Percentiles rank a stretch among this genome's conserved stretches.
Evolutionary conservation across 768 basidiomycete genomes (phyloP).

Genomic region (Boletus bicolor): DNA sequence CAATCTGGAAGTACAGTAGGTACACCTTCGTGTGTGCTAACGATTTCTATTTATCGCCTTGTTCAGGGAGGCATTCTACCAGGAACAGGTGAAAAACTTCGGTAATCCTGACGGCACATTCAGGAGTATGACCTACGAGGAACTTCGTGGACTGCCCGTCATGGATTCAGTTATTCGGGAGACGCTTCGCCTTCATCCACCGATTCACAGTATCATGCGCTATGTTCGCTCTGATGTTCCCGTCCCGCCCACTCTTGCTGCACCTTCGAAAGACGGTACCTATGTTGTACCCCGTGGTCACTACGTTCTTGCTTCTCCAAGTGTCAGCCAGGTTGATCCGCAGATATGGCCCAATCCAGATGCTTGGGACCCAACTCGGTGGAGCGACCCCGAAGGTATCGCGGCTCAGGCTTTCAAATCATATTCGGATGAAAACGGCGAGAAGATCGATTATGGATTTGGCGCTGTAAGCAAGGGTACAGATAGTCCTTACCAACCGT

Average conservation of each 20-base stretch:
- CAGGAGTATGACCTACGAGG: slow-evolving; percentile 80
- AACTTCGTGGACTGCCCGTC: slow-evolving; percentile 76
- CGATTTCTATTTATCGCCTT: background rate
- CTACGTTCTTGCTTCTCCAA: slow-evolving; percentile 86
- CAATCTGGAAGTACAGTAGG: slow-evolving; percentile 71
- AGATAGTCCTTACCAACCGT: slow-evolving; percentile 94
- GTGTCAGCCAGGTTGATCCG: slow-evolving; percentile 85
- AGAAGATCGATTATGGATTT: slow-evolving; percentile 96
- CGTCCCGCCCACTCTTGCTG: slow-evolving; percentile 75
- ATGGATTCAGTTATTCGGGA: slow-evolving; percentile 91
- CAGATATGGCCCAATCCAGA: slow-evolving; percentile 70
- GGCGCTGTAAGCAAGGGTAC: slow-evolving; percentile 96
- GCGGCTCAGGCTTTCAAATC: slow-evolving; percentile 74
- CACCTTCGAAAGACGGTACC: slow-evolving; percentile 66
- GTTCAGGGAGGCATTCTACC: slow-evolving; percentile 72
- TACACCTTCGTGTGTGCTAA: slow-evolving; percentile 8
- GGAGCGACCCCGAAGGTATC: slow-evolving; percentile 81
- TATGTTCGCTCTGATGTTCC: slow-evolving; percentile 83
- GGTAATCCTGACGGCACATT: slow-evolving; percentile 76
- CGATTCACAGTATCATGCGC: slow-evolving; percentile 94
- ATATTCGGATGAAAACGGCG: slow-evolving; percentile 72
- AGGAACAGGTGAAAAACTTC: slow-evolving; percentile 86
- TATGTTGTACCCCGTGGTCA: slow-evolving; percentile 90
- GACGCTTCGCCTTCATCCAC: slow-evolving; percentile 89
- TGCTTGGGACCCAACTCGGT: slow-evolving; percentile 78